Evolutionary conservation across 306 rosid genomes (phyloP).

Genomic region (Acmispon strigosus): DNA sequence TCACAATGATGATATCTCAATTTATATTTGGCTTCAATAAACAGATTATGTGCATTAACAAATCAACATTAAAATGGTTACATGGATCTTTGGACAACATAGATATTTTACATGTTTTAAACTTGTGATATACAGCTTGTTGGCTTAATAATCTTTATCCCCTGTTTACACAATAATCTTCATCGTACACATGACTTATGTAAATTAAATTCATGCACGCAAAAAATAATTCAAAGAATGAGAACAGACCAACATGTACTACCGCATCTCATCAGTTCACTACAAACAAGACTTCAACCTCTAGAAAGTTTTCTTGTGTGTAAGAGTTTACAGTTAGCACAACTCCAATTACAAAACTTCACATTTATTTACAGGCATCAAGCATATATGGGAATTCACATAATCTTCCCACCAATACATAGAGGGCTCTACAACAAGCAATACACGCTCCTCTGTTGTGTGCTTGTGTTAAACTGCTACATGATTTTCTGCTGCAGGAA

Average conservation of each 20-base stretch:
- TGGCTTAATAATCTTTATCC: no score
- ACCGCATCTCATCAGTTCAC: no score
- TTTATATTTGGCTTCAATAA: neutral
- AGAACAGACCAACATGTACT: no score
- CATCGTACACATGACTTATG: no score
- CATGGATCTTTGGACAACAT: no score
- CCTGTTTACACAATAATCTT: no score
- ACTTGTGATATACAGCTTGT: no score
- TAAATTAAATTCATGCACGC: no score
- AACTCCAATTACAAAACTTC: neutral
- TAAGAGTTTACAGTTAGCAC: neutral
- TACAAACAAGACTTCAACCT: neutral
- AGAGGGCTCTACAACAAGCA: neutral
- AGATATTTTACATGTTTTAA: no score
- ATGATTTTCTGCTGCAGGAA: constrained; percentile 12
- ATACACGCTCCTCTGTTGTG: neutral
- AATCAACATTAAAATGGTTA: no score
- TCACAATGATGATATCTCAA: neutral
- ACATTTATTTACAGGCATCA: neutral
- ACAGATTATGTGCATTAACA: neutral
- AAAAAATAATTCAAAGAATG: no score
- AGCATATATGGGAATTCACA: neutral
- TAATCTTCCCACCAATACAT: neutral
- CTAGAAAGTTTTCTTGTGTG: neutral
- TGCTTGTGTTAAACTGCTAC: constrained; percentile 15